Evolutionary conservation across 106 monocot genomes (phyloP), one percentile per base, ranked within the genome.

Genomic region (Hemerocallis citrina): DNA sequence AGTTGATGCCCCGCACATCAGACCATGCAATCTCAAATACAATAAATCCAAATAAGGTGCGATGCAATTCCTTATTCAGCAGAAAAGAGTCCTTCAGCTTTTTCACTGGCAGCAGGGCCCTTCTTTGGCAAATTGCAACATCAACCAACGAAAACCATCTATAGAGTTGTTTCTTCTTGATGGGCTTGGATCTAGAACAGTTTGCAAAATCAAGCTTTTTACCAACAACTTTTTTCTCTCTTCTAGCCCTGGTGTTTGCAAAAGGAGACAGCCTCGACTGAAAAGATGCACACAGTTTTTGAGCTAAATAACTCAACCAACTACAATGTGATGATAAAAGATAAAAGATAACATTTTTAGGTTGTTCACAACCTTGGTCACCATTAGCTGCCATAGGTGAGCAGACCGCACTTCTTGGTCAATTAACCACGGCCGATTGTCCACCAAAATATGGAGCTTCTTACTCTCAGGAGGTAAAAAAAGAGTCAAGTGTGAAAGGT

Each of bases 261-360:
- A 98, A 98, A 65, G 96, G 96, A 49, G 96, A 98, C 41, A 88
- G 43, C 72, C 96, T 87, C 28, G 91, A 98, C 96, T 98, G 91
- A 55, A 77, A 52, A 59, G 34, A 58, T 1, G 29, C 5, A 33
- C 1, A 55, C n/a, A 31, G 5, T 27, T 57, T 35, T 34, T 57
- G 17, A 57, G 34, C 12, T 54, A 54, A 29, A 40, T 31, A 59
- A 59, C n/a, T n/a, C n/a, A n/a, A n/a, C n/a, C n/a, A n/a, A n/a
- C n/a, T n/a, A n/a, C n/a, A n/a, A n/a, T n/a, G n/a, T n/a, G n/a
- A n/a, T n/a, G n/a, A n/a, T n/a, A n/a, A n/a, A n/a, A 64, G 49
- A 41, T 5, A 62, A 61, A 39, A 43, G 4, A 30, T 57, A 22
- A 51, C 9, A 54, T 6, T 6, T 11, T 7, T 19, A 28, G 42